These are phyloP conservation scores for Trichomonas vaginalis DNA, from an alignment of 208 protist species.

Conservation along the genomic window DNA sequence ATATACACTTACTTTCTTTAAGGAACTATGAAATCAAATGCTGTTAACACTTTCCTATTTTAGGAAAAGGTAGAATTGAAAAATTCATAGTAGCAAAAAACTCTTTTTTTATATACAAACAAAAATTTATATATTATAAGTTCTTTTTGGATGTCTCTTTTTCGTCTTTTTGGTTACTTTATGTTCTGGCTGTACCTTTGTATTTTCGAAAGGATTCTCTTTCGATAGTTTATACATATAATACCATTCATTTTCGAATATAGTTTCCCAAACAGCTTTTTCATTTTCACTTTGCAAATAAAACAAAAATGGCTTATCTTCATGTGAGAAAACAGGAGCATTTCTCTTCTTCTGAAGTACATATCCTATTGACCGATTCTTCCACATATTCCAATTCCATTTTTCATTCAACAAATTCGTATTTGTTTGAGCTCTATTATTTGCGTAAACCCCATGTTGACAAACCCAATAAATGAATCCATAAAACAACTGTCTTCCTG, in stretches of 20 bases:
- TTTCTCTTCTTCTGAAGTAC: background rate
- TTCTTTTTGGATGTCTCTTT: no score
- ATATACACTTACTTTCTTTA: no score
- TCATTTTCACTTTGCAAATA: background rate
- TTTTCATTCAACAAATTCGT: background rate
- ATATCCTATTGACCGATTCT: background rate
- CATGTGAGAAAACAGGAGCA: background rate
- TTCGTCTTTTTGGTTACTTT: no score
- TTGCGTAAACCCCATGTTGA: background rate
- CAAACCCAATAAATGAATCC: background rate
- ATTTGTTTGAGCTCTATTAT: background rate
- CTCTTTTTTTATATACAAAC: no score
- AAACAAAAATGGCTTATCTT: background rate
- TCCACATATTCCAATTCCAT: background rate
- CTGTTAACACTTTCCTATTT: no score
- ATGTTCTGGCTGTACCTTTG: no score
- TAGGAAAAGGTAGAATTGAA: no score
- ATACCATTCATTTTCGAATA: background rate
- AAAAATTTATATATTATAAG: no score
- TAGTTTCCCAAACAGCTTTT: background rate
- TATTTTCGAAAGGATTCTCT: background rate
- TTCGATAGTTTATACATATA: background rate
- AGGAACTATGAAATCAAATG: no score
- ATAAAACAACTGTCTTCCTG: background rate
- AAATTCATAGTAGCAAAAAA: no score